Evolutionary conservation across 2,329 filamentous ascomycete genomes (phyloP).

Genomic region (Scytalidium lignicola): DNA sequence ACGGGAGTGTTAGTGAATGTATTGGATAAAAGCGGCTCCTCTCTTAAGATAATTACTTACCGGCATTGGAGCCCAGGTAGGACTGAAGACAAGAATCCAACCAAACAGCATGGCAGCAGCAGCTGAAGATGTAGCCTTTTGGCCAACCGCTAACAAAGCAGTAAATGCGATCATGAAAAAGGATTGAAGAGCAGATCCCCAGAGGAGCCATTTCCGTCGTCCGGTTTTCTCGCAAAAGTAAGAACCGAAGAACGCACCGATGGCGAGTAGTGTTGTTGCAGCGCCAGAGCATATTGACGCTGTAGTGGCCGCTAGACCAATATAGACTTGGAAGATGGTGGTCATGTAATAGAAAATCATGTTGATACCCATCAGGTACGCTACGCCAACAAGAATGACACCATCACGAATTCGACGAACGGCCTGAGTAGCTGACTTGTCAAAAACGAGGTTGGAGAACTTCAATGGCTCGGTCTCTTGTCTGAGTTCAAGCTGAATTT

Average conservation of each 20-base stretch:
- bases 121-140: constrained; percentile 8
- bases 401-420: not conserved
- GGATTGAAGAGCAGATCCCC: constrained; percentile 20
- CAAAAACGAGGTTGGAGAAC: not conserved
- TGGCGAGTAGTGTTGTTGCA: not conserved
- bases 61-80: constrained; percentile 26
- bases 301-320: not conserved
- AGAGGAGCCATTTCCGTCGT: constrained; percentile 25
- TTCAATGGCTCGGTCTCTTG: not conserved
- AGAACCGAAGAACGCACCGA: constrained; percentile 10
- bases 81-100: constrained; percentile 28
- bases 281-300: not conserved
- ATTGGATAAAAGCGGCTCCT: no score
- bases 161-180: constrained; percentile 27
- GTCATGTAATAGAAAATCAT: constrained; percentile 1
- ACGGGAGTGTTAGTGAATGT: no score
- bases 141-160: constrained; percentile 6
- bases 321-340: not conserved
- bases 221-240: constrained; percentile 24
- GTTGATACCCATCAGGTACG: not conserved
- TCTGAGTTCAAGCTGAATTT: not conserved
- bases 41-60: constrained; percentile 11
- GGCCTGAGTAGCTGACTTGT: not conserved
- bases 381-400: not conserved
- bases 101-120: constrained; percentile 29